A percentile compares a stretch with the other conserved stretches of the same genome.
Conservation (phyloP, 176 grass and related monocot species). For the bread wheat (Triticum aestivum) region DNA sequence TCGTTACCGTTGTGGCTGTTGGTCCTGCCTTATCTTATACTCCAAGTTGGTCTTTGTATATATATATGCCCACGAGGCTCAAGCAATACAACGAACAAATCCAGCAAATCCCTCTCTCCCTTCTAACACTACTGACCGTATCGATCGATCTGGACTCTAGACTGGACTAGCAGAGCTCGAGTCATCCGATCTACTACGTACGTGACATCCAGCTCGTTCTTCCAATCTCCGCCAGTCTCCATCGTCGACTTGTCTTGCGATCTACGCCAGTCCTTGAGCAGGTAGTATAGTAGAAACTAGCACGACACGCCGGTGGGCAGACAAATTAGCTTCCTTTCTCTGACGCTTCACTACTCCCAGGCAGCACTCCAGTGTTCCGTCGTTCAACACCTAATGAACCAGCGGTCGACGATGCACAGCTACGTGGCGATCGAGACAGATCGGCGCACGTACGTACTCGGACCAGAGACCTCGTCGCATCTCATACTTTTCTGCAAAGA, state of each 20-base stretch:
- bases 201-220: neutral
- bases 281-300: neutral
- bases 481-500: neutral
- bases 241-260: neutral
- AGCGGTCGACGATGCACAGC: neutral
- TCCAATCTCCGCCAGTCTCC: neutral
- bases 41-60: too few species aligned
- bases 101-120: too few species aligned
- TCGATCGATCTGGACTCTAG: slow-evolving; percentile 6
- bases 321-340: neutral
- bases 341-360: neutral
- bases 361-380: neutral
- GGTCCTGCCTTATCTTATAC: too few species aligned
- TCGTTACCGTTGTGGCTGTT: too few species aligned
- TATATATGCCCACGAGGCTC: too few species aligned
- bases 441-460: neutral
- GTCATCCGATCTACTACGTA: neutral
- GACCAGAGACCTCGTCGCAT: neutral
- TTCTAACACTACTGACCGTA: neutral
- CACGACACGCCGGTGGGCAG: neutral
- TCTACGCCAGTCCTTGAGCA: neutral
- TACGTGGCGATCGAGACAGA: neutral
- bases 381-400: neutral
- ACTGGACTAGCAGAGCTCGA: slow-evolving; percentile 15
- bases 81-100: too few species aligned